These are phyloP conservation scores for Proliferodiscus dingleyae DNA, from an alignment of 2,329 filamentous ascomycete species.

Conservation along the genomic window DNA sequence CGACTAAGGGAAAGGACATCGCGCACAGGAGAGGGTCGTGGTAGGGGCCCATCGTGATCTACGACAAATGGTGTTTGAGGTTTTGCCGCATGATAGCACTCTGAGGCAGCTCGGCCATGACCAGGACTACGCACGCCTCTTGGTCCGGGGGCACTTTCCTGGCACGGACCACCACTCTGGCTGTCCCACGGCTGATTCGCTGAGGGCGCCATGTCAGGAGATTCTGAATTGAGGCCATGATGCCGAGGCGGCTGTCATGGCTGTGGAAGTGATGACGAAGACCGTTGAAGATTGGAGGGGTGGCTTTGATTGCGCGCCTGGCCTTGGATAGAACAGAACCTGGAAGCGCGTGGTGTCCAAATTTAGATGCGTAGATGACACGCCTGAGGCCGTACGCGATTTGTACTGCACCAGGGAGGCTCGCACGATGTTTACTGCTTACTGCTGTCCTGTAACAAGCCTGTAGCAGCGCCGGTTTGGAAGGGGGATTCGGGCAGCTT, in stretches of 20 bases:
- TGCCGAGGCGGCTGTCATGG: neutral
- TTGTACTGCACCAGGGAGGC: no score
- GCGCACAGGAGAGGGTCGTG: constrained; percentile 3
- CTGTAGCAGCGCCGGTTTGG: neutral
- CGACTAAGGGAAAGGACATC: constrained; percentile 4
- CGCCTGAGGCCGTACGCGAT: no score
- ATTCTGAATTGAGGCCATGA: neutral
- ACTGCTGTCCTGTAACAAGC: constrained; percentile 9
- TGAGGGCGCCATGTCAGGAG: neutral
- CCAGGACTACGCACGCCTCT: no score
- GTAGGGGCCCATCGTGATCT: constrained; percentile 14
- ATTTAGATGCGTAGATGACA: no score
- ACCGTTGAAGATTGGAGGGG: neutral
- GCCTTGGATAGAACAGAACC: no score
- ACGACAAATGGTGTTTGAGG: constrained; percentile 23
- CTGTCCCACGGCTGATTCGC: neutral
- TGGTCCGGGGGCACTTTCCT: neutral
- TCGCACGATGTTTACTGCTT: no score
- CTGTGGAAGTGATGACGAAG: neutral
- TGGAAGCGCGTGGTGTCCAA: no score
- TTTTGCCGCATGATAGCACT: constrained; percentile 18
- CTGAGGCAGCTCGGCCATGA: constrained; percentile 13
- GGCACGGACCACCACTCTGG: constrained; percentile 5
- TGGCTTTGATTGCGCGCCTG: no score
- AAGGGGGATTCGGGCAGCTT: constrained; percentile 3